Conservation (phyloP, 2,329 filamentous ascomycete genomes). For the Calonectria pseudoreteaudii region DNA sequence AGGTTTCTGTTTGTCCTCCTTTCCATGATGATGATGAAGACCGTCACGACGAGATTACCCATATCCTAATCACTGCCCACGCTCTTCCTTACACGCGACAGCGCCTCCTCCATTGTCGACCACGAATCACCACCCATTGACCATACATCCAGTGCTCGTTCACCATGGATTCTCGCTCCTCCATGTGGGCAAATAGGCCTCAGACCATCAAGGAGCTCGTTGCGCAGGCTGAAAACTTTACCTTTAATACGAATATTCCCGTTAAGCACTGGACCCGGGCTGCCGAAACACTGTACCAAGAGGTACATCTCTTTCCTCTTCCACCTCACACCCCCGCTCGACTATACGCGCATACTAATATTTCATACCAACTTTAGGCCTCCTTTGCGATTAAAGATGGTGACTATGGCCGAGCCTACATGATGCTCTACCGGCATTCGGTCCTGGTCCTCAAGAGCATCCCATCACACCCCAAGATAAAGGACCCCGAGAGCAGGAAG, state of each 20-base stretch:
- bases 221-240: constrained; percentile 80
- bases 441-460: constrained; percentile 84
- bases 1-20: neutral
- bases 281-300: constrained; percentile 81
- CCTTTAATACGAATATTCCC: constrained; percentile 81
- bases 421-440: constrained; percentile 91
- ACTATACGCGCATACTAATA: constrained; percentile 34
- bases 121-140: neutral
- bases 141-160: neutral
- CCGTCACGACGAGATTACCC: constrained; percentile 26
- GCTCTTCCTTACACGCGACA: constrained; percentile 1
- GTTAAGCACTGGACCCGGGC: constrained; percentile 86
- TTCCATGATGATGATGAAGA: constrained; percentile 1
- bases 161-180: constrained; percentile 45
- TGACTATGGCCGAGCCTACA: constrained; percentile 88
- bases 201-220: constrained; percentile 81
- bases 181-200: constrained; percentile 62
- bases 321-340: neutral
- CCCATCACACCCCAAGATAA: constrained; percentile 80
- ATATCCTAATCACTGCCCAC: constrained; percentile 15
- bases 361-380: constrained; percentile 66
- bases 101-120: neutral
- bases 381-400: constrained; percentile 86
- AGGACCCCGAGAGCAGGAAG: constrained; percentile 72
- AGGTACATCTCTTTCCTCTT: constrained; percentile 63